Base-by-base conservation (phyloP, 2,329 filamentous ascomycete species). In the Tothia fuscella region DNA sequence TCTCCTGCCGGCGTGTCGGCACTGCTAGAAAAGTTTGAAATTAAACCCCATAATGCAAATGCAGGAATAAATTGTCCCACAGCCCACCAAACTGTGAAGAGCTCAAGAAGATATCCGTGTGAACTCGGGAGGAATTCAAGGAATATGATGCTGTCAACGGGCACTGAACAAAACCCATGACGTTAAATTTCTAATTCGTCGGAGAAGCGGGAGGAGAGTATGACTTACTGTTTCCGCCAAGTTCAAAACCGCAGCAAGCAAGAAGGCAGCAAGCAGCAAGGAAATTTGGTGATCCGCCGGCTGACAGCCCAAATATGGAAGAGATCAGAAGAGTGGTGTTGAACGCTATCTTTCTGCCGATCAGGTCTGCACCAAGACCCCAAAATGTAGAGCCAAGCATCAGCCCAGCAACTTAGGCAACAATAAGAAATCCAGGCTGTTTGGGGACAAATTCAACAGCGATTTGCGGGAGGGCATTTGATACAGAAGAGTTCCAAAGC, bases 241-340 rank as follows among this genome's bases (percentile, higher is more conserved):
- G 71, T 2, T 78, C 79, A 48, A 83, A 82, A 3, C 74, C 71
- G 22, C 74, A 63, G 33, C 82, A 55, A 10, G 69, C 70, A 24
- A 79, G 68, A 52, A 83, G 81, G 17, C 80, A 56, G 0, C 74
- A 76, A 10, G 84, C 64, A 0, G 72, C 69, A 2, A 70, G 60
- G 76, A 78, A 87, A 48, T 68, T 80, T 2, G 80, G 80, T 44
- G 74, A 70, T 1, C 72, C 75, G 3, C 80, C 82, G 1, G 78
- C 79, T 1, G 80, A 61, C 41, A 82, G 73, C 22, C 70, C 71
- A 36, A 78, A 76, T 4, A 74, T 54, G 3, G 74, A 71, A 51
- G 72, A 78, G 44, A 82, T 64, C 50, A 82, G 69, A 7, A 83
- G 63, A 2, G 74, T 76, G 16, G 74, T 60, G 51, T 83, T 83